Evolutionary conservation across 2,329 filamentous ascomycete species (phyloP), one percentile per base, ranked within the genome.

Genomic region (Trichoderma sp.): DNA sequence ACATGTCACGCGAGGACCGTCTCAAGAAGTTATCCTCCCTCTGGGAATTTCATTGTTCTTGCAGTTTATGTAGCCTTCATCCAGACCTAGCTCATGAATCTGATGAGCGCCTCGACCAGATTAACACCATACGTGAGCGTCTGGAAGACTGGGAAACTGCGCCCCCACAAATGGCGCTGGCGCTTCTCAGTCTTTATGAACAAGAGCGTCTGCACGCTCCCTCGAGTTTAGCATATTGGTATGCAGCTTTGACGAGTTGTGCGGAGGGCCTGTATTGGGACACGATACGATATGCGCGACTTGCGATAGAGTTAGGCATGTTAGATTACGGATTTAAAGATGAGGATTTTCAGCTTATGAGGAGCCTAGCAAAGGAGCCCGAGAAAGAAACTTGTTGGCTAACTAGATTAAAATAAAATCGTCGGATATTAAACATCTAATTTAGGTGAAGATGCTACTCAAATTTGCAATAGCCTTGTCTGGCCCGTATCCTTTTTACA

Each of bases 11-110:
- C 31, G 27, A 76, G 5, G 74, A 77, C 14, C 83, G 86, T 5
- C 75, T 80, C n/a, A 56, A 75, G 9, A 79, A 81, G 45, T 79
- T 86, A n/a, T 71, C 69, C 16, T 81, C 79, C 6, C 24, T 67
- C 24, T 87, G 85, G 85, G 83, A 84, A 62, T 87, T 87, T 78
- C 75, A 80, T 24, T 87, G 85, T 80, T 78, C 81, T 33, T 87
- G 86, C 80, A 80, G 83, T 74, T 76, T 80, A 33, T 87, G 86
- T 80, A 80, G 78, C n/a, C 79, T 82, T 71, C 79, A 79, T 9
- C 29, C 74, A 12, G 75, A 79, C 14, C 76, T 81, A 65, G 69
- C 78, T 2, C 76, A 71, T 5, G 84, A 81, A 4, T 86, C 85
- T 29, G 85, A 87, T 78, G 77, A 76, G 21, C 82, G 85, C 50